Percentiles rank a stretch among this genome's conserved stretches.
phyloP scores from a whole-genome alignment of 139 green algal genomes.

The Diplosphaera chodatii region DNA sequence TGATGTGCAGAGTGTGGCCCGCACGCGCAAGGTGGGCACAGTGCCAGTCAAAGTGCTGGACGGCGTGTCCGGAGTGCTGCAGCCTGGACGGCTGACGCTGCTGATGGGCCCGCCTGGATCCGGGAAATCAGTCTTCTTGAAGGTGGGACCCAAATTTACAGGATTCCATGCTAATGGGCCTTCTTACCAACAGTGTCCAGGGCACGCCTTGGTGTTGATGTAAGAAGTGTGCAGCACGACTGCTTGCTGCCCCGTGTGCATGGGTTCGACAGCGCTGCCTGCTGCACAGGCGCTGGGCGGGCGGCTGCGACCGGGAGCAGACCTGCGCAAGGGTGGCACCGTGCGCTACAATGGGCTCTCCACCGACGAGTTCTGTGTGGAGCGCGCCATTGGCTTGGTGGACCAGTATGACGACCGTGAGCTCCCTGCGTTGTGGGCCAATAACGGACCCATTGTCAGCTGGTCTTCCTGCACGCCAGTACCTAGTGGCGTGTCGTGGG shows the following conservation, averaged over 20 bases:
- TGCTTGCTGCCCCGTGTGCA: too few relatives aligned
- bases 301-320: constrained; percentile 25
- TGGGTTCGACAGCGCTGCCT: too few relatives aligned
- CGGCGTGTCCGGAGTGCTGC: constrained; percentile 34
- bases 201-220: too few relatives aligned
- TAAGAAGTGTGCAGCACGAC: too few relatives aligned
- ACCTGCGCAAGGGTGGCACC: constrained; percentile 22
- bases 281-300: constrained; percentile 33
- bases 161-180: too few relatives aligned
- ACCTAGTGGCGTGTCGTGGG: too few relatives aligned
- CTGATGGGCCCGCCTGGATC: constrained; percentile 58
- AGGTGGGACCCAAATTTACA: too few relatives aligned
- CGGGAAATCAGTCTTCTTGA: constrained; percentile 61
- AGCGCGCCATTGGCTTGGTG: constrained; percentile 42
- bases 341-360: constrained; percentile 64
- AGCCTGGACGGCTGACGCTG: constrained; percentile 43
- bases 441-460: too few relatives aligned
- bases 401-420: constrained; percentile 36
- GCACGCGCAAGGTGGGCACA: constrained; percentile 3
- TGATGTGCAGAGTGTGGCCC: constrained; percentile 1
- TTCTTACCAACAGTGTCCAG: too few relatives aligned
- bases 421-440: too few relatives aligned
- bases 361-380: constrained; percentile 47
- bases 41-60: constrained; percentile 26
- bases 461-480: too few relatives aligned